phyloP scores from a whole-genome alignment of 345 rosid species.

The Acer campestre region DNA sequence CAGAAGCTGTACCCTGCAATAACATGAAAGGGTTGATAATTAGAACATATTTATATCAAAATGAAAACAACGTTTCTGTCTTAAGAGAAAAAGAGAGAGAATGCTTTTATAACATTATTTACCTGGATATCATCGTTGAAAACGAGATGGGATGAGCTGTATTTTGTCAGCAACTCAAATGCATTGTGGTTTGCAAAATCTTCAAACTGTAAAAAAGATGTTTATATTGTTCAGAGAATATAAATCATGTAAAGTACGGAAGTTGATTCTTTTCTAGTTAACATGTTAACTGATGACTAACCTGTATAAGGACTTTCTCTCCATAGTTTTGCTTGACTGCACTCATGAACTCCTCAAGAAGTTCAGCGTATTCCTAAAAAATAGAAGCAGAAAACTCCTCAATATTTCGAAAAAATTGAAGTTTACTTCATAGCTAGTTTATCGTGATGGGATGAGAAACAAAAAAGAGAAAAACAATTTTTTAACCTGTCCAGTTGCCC shows the following conservation, averaged over 20 bases:
- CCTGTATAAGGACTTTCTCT: slow-evolving; percentile 91
- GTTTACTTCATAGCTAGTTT: neutral
- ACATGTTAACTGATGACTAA: slow-evolving; percentile 27
- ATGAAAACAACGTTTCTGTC: neutral
- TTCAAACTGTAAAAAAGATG: slow-evolving; percentile 70
- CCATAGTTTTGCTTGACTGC: slow-evolving; percentile 94
- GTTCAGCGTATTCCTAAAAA: slow-evolving; percentile 82
- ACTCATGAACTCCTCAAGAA: slow-evolving; percentile 86
- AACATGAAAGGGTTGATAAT: slow-evolving; percentile 2
- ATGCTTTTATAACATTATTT: slow-evolving; percentile 11
- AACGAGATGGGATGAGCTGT: slow-evolving; percentile 81
- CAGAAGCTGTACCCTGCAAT: slow-evolving; percentile 92
- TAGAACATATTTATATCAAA: neutral
- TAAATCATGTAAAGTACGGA: neutral
- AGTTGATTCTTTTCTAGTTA: neutral
- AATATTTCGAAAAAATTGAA: slow-evolving; percentile 15
- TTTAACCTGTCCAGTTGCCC: slow-evolving; percentile 81
- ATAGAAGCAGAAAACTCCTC: slow-evolving; percentile 14
- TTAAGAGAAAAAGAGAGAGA: neutral
- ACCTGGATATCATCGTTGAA: slow-evolving; percentile 98
- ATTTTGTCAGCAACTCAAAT: slow-evolving; percentile 77
- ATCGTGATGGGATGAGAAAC: slow-evolving; percentile 7
- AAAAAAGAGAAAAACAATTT: slow-evolving; percentile 4
- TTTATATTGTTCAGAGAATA: slow-evolving; percentile 14
- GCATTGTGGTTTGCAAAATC: slow-evolving; percentile 99